Conservation (phyloP, 1,284 basidiomycete genomes). For the Cryptococcus sp. region DNA sequence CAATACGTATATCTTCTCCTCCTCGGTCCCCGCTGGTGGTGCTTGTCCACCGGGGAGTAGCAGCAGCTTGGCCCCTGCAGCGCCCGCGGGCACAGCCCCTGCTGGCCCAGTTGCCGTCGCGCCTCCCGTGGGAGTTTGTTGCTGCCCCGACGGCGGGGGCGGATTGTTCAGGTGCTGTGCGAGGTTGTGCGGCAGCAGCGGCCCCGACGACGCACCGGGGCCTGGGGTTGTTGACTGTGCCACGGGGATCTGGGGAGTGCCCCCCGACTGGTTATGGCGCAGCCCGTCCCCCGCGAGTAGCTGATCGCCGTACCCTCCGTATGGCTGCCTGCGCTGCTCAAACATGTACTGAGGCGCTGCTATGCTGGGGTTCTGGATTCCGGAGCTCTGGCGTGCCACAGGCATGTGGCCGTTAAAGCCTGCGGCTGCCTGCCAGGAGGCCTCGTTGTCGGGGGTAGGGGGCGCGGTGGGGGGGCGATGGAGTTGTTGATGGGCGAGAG, state of each 20-base stretch:
- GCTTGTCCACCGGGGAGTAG: constrained; percentile 46
- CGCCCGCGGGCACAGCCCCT: constrained; percentile 3
- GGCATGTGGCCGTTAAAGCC: background rate
- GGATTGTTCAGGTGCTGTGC: constrained; percentile 52
- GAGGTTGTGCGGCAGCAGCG: constrained; percentile 46
- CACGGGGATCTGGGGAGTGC: background rate
- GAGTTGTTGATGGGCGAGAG: constrained; percentile 6
- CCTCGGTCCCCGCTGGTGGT: constrained; percentile 48
- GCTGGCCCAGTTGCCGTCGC: background rate
- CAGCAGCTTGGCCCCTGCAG: constrained; percentile 33
- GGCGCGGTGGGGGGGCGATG: constrained; percentile 22
- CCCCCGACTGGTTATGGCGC: no score
- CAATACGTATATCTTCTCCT: constrained; percentile 55
- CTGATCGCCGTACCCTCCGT: no score
- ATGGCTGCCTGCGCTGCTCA: constrained; percentile 3
- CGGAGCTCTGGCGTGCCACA: background rate
- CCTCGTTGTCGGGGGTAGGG: constrained; percentile 16
- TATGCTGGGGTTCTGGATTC: constrained; percentile 1
- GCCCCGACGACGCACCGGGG: constrained; percentile 17
- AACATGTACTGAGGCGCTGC: constrained; percentile 14
- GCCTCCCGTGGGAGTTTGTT: constrained; percentile 14
- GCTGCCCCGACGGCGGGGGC: constrained; percentile 34
- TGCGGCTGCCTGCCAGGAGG: constrained; percentile 4
- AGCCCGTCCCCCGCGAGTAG: no score
- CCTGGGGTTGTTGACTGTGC: constrained; percentile 6